Evolutionary conservation across 257 asterid genomes (phyloP), one percentile per base, ranked within the genome.

Genomic region (Solanum clarkiae): DNA sequence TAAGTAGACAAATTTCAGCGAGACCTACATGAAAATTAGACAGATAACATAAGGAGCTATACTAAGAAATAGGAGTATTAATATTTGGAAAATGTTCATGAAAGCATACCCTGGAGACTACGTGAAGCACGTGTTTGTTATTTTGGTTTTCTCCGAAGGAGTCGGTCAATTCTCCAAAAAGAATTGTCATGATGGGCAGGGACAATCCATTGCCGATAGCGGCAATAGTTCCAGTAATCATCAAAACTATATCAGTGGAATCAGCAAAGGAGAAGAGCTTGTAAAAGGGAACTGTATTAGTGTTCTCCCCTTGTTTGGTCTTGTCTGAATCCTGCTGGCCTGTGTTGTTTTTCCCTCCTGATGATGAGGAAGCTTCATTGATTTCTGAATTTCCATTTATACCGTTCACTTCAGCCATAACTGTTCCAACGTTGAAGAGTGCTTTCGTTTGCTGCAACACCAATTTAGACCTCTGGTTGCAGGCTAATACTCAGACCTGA

Each of bases 261-360:
- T 93, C 98, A 4, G 97, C 90, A 82, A 94, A 95, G 55, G 84
- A 84, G 85, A 95, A 95, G 8, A 95, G 96, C 90, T 93, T 95
- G 88, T 89, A 83, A 83, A 92, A 94, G 0, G 99, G 92, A 45
- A 94, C 97, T 0, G 91, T 72, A 7, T 91, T 86, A 1, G 79
- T 20, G 9, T 63, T 24, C 16, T 90, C 88, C 24, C 80, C 82
- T 6, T 88, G 68, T 36, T 84, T 85, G 10, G 69, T 59, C 59
- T 86, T 63, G 53, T 84, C 79, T 13, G 87, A 17, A 32, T 53
- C 71, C 22, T 80, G 72, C 70, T 66, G 71, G 85, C 29, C 72
- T 84, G 82, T 17, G 51, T 74, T 53, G 84, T 57, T 54, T 26
- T 77, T 16, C 63, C 54, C 84, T 66, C 85, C 65, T 54, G 66